Evolutionary conservation across 2,329 filamentous ascomycete genomes (phyloP).

Genomic region (Diaporthe australafricana): DNA sequence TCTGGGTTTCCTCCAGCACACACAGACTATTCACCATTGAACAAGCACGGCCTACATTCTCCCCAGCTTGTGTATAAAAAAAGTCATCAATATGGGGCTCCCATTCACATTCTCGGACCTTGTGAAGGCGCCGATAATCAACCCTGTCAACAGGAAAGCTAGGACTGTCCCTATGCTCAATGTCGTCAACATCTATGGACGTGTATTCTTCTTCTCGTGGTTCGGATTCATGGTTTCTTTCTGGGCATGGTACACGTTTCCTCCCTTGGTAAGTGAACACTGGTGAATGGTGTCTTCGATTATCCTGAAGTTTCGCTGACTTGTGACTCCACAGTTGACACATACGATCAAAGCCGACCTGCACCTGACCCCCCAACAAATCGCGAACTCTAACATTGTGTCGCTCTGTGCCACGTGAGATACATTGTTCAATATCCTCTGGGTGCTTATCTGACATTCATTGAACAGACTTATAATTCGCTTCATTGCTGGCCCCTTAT

Average conservation of each 20-base stretch:
- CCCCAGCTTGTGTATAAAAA: not conserved
- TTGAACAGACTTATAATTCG: constrained; percentile 76
- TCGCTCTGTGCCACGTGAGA: constrained; percentile 77
- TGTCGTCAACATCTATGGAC: constrained; percentile 80
- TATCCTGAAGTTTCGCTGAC: constrained; percentile 1
- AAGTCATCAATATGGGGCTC: constrained; percentile 43
- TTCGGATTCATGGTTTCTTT: constrained; percentile 89
- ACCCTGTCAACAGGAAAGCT: constrained; percentile 87
- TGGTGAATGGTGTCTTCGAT: not conserved
- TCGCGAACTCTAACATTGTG: constrained; percentile 92
- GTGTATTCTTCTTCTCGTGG: constrained; percentile 92
- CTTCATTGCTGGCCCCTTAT: constrained; percentile 82
- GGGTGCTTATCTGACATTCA: not conserved
- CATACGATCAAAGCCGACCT: constrained; percentile 86
- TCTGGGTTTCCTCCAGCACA: not conserved
- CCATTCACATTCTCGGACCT: constrained; percentile 52
- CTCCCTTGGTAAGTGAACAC: constrained; percentile 74
- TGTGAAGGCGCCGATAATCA: constrained; percentile 75
- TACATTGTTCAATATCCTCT: not conserved
- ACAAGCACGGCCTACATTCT: not conserved
- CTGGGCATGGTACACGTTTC: constrained; percentile 94
- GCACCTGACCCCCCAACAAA: constrained; percentile 74
- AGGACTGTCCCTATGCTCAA: constrained; percentile 84
- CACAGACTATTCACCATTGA: not conserved
- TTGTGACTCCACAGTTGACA: constrained; percentile 60